A percentile compares a stretch with the other conserved stretches of the same genome.
These are phyloP conservation scores for Calonectria pteridis DNA, from an alignment of 2,329 filamentous ascomycete genomes.

Conservation along the genomic window DNA sequence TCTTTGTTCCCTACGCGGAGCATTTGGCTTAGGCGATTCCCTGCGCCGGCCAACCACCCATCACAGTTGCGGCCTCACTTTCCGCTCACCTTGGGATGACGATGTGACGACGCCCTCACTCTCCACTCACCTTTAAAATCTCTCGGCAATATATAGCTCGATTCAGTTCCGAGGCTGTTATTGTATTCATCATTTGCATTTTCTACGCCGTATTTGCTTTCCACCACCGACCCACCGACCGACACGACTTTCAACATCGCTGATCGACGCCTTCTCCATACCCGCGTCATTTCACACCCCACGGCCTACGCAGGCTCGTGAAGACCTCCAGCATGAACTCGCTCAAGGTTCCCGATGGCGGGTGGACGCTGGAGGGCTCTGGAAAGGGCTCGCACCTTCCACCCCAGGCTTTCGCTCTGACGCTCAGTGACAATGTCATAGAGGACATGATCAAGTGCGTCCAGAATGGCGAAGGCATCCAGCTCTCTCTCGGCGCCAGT, in stretches of 20 bases:
- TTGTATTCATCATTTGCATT: neutral
- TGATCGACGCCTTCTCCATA: constrained; percentile 42
- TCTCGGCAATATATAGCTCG: constrained; percentile 13
- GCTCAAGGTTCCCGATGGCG: constrained; percentile 68
- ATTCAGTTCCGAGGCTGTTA: constrained; percentile 13
- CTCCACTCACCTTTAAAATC: constrained; percentile 30
- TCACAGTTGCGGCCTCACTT: constrained; percentile 45
- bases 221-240: constrained; percentile 24
- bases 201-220: constrained; percentile 9
- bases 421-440: constrained; percentile 68
- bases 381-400: constrained; percentile 59
- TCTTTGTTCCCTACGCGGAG: constrained; percentile 35
- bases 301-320: constrained; percentile 45
- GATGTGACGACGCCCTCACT: constrained; percentile 42
- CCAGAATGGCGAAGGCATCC: constrained; percentile 67
- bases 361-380: constrained; percentile 68
- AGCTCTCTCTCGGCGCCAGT: constrained; percentile 68
- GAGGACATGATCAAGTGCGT: constrained; percentile 73
- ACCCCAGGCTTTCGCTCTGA: constrained; percentile 69
- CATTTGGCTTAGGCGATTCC: constrained; percentile 27
- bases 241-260: constrained; percentile 29
- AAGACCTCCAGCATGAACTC: constrained; percentile 59
- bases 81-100: constrained; percentile 43
- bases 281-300: constrained; percentile 45
- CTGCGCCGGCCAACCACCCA: constrained; percentile 30